Evolutionary conservation across 306 rosid species (phyloP).

Genomic region (Nissolia schottii): DNA sequence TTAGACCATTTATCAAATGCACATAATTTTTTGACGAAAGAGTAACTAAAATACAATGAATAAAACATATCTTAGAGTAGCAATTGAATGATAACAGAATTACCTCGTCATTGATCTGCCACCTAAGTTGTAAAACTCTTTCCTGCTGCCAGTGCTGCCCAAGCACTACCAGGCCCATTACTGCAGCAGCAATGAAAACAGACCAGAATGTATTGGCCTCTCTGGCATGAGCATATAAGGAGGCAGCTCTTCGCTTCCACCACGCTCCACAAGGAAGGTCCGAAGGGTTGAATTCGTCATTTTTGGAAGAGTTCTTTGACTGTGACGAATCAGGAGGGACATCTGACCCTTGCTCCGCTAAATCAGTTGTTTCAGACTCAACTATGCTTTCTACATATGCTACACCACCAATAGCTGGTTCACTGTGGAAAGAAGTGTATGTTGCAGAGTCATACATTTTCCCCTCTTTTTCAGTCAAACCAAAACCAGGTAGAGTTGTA

Average conservation of each 20-base stretch:
- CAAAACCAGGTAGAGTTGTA: constrained; percentile 46
- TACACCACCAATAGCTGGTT: constrained; percentile 39
- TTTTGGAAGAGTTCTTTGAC: constrained; percentile 39
- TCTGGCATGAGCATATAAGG: constrained; percentile 83
- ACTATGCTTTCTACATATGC: constrained; percentile 42
- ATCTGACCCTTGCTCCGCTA: constrained; percentile 43
- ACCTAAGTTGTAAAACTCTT: constrained; percentile 69
- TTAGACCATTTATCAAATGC: not conserved
- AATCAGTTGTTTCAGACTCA: constrained; percentile 39
- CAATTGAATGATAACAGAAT: not conserved
- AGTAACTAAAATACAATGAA: not conserved
- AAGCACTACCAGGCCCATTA: constrained; percentile 72
- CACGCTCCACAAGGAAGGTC: constrained; percentile 89
- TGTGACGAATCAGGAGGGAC: constrained; percentile 37
- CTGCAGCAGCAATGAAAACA: constrained; percentile 82
- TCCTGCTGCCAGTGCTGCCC: constrained; percentile 94
- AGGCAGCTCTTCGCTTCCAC: constrained; percentile 94
- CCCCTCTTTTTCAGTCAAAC: constrained; percentile 51
- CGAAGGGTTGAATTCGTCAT: constrained; percentile 33
- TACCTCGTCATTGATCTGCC: constrained; percentile 61
- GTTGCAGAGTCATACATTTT: constrained; percentile 45
- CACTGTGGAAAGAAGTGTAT: constrained; percentile 50
- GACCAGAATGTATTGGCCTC: constrained; percentile 91
- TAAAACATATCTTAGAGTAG: not conserved
- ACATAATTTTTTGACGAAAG: constrained; percentile 1